Base-by-base conservation (phyloP, 148 eudicot genomes). In the Selenicereus undatus region DNA sequence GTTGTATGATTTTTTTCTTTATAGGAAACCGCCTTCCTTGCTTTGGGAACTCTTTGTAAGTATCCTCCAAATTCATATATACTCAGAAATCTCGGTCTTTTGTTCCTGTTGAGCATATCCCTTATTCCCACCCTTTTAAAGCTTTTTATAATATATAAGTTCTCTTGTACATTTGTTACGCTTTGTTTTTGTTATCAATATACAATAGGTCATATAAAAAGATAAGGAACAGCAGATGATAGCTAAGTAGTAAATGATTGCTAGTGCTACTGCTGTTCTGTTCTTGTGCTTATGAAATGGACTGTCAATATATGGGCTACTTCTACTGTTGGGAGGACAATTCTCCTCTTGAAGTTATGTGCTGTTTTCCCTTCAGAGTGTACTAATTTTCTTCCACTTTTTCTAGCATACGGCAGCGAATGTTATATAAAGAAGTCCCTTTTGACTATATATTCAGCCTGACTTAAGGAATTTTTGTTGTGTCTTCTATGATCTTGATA, bases 1-100 rank as follows among this genome's bases (percentile, higher is more conserved):
- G 30, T 32, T 54, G 42, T 60, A 29, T 62, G 29, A 24, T 58
- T 76, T 76, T 50, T 84, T 79, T 48, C 71, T 64, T 56, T 80
- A 45, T 42, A 81, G 83, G 80, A 54, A 51, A 56, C 30, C 26
- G 62, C 32, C 22, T 26, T 76, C 32, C 22, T 22, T 65, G 75
- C 72, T 77, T 54, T 66, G 76, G 43, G 80, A 10, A 71, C 60
- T 76, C 77, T 48, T 39, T 73, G 86, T 84, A 80, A 84, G 83
- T 84, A 74, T 78, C 27, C 72, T 45, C 13, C 30, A 9, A 8
- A 20, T 60, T 62, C 13, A 7, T 11, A 24, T 75, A 43, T 75
- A 30, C 16, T 17, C 13, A 0, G 3, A 22, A 52, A 29, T 60
- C 58, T 18, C 30, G 48, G 32, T 68, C 70, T 54, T 39, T 36